Conservation (phyloP, 1,284 basidiomycete species). For the Tausonia pullulans region DNA sequence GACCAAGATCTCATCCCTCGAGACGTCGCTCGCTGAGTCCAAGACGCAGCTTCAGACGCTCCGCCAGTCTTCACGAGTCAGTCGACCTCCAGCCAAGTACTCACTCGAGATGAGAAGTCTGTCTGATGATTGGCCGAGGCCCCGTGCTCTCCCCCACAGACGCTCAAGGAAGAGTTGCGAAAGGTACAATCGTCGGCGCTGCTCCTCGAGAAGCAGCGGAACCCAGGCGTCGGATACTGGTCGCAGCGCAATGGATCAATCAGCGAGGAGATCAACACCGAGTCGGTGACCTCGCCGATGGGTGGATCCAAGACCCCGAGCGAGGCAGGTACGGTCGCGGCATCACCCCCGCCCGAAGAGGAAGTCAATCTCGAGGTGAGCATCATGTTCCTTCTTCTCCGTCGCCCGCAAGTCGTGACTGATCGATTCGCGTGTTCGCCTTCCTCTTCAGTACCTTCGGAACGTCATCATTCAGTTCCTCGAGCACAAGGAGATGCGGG, state of each 20-base stretch:
- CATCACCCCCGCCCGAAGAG: conserved; percentile 38
- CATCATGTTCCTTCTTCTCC: conserved; percentile 32
- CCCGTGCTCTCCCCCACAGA: conserved; percentile 37
- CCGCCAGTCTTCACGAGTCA: conserved; percentile 52
- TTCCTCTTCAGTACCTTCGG: conserved; percentile 52
- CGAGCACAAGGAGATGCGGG: conserved; percentile 78
- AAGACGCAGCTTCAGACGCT: conserved; percentile 25
- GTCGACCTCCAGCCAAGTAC: background rate
- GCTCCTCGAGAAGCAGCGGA: conserved; percentile 74
- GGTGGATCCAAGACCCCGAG: background rate
- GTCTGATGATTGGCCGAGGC: too few species aligned
- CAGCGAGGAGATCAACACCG: conserved; percentile 8
- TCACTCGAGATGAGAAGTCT: too few species aligned
- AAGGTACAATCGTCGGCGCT: conserved; percentile 85
- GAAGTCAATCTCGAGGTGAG: conserved; percentile 74
- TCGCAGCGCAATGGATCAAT: conserved; percentile 27
- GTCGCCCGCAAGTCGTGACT: conserved; percentile 53
- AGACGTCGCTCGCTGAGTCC: conserved; percentile 34
- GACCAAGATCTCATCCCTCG: conserved; percentile 28
- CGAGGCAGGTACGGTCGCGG: conserved; percentile 1
- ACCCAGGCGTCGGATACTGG: conserved; percentile 91
- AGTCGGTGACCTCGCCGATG: background rate
- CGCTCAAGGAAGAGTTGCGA: conserved; percentile 75
- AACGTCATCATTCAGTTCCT: conserved; percentile 90
- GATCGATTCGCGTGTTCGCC: background rate